A percentile compares a stretch with the other conserved stretches of the same genome.
These are phyloP conservation scores for Brettanomyces anomalus DNA, from an alignment of 805 yeast genomes.

Conservation along the genomic window DNA sequence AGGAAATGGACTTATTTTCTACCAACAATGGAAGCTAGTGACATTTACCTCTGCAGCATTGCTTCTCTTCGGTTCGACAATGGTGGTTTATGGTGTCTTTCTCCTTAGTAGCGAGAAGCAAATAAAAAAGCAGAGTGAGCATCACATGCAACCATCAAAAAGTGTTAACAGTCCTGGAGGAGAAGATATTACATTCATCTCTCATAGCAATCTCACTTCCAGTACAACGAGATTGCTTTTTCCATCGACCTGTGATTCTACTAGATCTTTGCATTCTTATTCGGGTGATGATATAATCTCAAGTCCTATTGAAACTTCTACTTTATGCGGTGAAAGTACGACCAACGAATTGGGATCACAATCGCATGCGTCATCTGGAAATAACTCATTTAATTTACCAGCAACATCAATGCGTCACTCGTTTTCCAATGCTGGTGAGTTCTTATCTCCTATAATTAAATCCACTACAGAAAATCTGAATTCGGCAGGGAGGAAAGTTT, in stretches of 20 bases:
- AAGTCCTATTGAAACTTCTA: not conserved
- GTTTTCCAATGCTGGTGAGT: constrained; percentile 8
- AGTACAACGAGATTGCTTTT: too few relatives aligned
- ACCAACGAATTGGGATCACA: not conserved
- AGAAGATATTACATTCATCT: too few relatives aligned
- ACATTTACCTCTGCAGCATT: constrained; percentile 26
- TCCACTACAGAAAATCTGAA: constrained; percentile 19
- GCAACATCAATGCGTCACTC: constrained; percentile 5
- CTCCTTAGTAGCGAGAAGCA: constrained; percentile 34
- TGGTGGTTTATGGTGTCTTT: constrained; percentile 61
- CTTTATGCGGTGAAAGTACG: not conserved
- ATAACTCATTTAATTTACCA: constrained; percentile 6
- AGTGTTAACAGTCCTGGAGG: too few relatives aligned
- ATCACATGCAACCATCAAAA: not conserved
- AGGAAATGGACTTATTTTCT: constrained; percentile 54
- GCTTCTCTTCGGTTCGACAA: constrained; percentile 36
- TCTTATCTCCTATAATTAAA: constrained; percentile 16
- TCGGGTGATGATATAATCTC: not conserved
- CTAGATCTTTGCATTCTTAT: too few relatives aligned
- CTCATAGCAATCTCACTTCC: too few relatives aligned
- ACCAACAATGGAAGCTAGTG: constrained; percentile 38
- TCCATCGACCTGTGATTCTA: too few relatives aligned
- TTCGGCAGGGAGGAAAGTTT: constrained; percentile 19
- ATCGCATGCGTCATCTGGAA: not conserved
- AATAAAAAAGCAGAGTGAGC: not conserved